Conservation (phyloP, 768 basidiomycete species). For the Tricholomella constricta region DNA sequence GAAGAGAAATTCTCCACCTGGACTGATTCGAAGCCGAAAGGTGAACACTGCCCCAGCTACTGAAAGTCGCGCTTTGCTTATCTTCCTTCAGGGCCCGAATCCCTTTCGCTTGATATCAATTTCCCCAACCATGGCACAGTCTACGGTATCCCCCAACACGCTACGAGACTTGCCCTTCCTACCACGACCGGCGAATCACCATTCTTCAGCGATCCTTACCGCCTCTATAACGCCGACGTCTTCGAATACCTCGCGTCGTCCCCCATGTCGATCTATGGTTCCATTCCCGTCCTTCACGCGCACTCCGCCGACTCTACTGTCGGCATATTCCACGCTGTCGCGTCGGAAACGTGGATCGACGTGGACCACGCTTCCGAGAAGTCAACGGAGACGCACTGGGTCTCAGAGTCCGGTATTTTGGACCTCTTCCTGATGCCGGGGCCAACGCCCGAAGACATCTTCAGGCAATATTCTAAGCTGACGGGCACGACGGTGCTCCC, state of each 20-base stretch:
- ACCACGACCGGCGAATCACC: constrained; percentile 80
- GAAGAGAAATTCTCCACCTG: constrained; percentile 86
- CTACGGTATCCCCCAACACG: constrained; percentile 97
- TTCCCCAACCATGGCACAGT: constrained; percentile 92
- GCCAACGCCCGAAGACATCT: constrained; percentile 78
- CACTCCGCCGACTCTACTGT: constrained; percentile 88
- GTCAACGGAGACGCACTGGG: constrained; percentile 92
- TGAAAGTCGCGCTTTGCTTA: neutral
- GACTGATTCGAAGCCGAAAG: constrained; percentile 96
- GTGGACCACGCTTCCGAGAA: constrained; percentile 67
- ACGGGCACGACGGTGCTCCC: constrained; percentile 91
- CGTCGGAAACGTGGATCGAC: constrained; percentile 95
- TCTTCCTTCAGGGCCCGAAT: constrained; percentile 82
- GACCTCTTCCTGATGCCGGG: constrained; percentile 95
- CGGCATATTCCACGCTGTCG: constrained; percentile 84
- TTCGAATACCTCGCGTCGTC: constrained; percentile 92
- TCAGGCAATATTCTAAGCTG: constrained; percentile 81
- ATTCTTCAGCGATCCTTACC: constrained; percentile 86
- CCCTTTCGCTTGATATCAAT: constrained; percentile 86
- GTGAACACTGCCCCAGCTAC: constrained; percentile 37
- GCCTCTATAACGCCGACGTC: constrained; percentile 93
- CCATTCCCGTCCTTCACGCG: constrained; percentile 92
- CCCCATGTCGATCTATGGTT: constrained; percentile 83
- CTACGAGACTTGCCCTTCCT: constrained; percentile 86
- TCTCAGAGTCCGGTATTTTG: constrained; percentile 95